Evolutionary conservation across 306 rosid genomes (phyloP), one percentile per base, ranked within the genome.

Genomic region (Benincasa hispida): DNA sequence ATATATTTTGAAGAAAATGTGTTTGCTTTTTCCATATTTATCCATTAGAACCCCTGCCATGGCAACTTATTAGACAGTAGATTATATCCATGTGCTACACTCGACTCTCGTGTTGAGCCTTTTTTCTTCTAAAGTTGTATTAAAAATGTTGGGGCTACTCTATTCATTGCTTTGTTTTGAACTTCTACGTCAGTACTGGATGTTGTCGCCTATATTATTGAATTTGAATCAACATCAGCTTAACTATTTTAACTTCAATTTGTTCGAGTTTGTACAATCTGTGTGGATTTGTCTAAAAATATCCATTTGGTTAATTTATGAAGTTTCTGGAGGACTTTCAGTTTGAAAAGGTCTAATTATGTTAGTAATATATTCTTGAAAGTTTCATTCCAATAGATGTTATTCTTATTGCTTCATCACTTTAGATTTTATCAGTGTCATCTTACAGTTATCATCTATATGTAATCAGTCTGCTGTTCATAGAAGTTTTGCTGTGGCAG

Each of bases 401-500:
- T 42, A 13, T 25, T 24, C 37, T 41, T 39, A 4, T 68, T 42
- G 56, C 75, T 24, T 45, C 55, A 22, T n/a, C 28, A 2, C 73
- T 70, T 70, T 18, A 34, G 54, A 53, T 76, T 62, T 65, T 62
- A n/a, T 19, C 12, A 79, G 65, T 22, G 28, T 35, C 48, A 56
- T 76, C 50, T 80, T 77, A 79, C 70, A 32, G 42, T 68, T 83
- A 22, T 77, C 19, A 32, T 76, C 60, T 70, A 13, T 13, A 45
- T 81, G 68, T 85, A 59, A 42, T 56, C 93, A 93, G 98, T 84
- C 96, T 41, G 83, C 96, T 84, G 92, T 93, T 84, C 97, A 89
- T 83, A 92, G 89, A 86, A 93, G 93, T 79, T 93, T 93, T 88
- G 98, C 98, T 28, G 74, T 82, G 65, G 90, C 88, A 8, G 97